A percentile compares a stretch with the other conserved stretches of the same genome.
These are phyloP conservation scores for Coccomyxa sp. DNA, from an alignment of 139 green algal species.

Conservation along the genomic window DNA sequence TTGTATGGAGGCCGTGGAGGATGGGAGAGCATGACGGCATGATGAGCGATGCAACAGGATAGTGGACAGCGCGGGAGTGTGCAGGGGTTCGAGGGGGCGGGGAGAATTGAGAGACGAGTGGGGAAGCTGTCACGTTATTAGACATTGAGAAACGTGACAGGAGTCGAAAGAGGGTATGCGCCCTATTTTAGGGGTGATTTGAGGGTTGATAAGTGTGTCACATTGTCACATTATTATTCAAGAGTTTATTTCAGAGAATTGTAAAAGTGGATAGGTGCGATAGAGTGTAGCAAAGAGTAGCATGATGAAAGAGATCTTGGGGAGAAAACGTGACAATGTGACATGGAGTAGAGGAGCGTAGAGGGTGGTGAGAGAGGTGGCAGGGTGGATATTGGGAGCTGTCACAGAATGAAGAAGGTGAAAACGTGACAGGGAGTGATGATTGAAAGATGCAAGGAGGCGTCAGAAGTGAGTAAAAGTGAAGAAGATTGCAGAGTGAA, in stretches of 20 bases:
- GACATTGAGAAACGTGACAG: slow-evolving; percentile 1
- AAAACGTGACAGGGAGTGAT: slow-evolving; percentile 1
- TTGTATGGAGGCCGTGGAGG: too few relatives aligned
- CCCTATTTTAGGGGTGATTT: background rate
- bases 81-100: background rate
- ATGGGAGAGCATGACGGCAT: too few relatives aligned
- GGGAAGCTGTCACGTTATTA: background rate
- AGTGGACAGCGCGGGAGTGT: background rate
- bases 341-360: background rate
- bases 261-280: background rate
- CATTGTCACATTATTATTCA: slow-evolving; percentile 1
- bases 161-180: background rate
- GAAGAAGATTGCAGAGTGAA: background rate
- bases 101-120: background rate
- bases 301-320: slow-evolving; percentile 1
- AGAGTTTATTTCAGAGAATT: slow-evolving; percentile 1
- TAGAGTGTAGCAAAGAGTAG: background rate
- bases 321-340: slow-evolving; percentile 1
- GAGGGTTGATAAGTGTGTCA: background rate
- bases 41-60: too few relatives aligned
- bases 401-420: background rate
- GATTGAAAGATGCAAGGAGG: slow-evolving; percentile 1
- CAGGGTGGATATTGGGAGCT: background rate
- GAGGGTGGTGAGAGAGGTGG: background rate
- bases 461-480: slow-evolving; percentile 1